Percentiles rank a stretch among this genome's conserved stretches.
Evolutionary conservation across 768 basidiomycete genomes (phyloP).

Genomic region (Xerocomellus chrysenteron): DNA sequence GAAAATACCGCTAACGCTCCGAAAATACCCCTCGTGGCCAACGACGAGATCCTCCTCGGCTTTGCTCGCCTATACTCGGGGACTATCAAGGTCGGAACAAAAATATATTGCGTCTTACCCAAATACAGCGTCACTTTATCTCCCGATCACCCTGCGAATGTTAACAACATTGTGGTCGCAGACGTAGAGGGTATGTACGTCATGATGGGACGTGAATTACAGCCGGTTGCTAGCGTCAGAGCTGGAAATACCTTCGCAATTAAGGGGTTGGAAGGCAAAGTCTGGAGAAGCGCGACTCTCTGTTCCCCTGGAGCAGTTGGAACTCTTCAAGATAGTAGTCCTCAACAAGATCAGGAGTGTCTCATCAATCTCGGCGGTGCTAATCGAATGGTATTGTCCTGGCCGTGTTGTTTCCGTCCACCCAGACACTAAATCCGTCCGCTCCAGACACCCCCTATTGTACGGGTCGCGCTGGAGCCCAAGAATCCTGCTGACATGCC

Average conservation of each 20-base stretch:
- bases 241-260: slow-evolving; percentile 97
- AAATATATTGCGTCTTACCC: slow-evolving; percentile 76
- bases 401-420: neutral
- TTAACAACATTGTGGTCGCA: slow-evolving; percentile 55
- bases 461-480: slow-evolving; percentile 93
- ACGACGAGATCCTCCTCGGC: slow-evolving; percentile 74
- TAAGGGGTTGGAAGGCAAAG: slow-evolving; percentile 83
- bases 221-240: slow-evolving; percentile 73
- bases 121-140: slow-evolving; percentile 72
- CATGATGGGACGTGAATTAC: slow-evolving; percentile 98
- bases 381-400: slow-evolving; percentile 51
- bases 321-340: slow-evolving; percentile 33
- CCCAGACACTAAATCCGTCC: neutral
- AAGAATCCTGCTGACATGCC: slow-evolving; percentile 80
- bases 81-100: slow-evolving; percentile 61
- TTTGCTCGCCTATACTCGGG: slow-evolving; percentile 96
- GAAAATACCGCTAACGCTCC: slow-evolving; percentile 1
- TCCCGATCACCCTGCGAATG: slow-evolving; percentile 68
- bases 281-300: slow-evolving; percentile 88
- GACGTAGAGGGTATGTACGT: slow-evolving; percentile 80
- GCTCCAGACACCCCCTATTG: slow-evolving; percentile 78
- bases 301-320: slow-evolving; percentile 62
- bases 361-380: slow-evolving; percentile 83
- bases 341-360: slow-evolving; percentile 43
- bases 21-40: neutral